These are phyloP conservation scores for Petunia axillaris DNA, from an alignment of 257 asterid genomes.

Conservation along the genomic window DNA sequence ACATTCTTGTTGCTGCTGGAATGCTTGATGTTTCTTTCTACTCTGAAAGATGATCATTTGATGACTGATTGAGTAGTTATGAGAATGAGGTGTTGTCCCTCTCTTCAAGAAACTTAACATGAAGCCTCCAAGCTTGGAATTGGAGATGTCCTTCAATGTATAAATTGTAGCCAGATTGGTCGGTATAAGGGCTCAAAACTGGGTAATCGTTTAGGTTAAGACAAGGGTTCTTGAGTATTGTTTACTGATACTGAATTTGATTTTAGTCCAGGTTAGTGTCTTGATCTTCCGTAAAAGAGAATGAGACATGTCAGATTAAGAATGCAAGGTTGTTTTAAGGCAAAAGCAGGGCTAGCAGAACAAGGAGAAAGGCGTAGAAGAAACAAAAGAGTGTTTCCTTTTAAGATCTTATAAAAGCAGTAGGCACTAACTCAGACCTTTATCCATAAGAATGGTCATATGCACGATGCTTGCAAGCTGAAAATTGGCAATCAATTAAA, in stretches of 20 bases:
- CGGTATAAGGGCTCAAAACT: slow-evolving; percentile 8
- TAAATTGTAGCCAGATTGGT: background rate
- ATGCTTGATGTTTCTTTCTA: slow-evolving; percentile 13
- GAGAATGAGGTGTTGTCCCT: slow-evolving; percentile 14
- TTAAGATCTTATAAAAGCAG: background rate
- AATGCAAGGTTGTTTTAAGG: background rate
- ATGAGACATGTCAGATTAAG: background rate
- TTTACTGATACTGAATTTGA: background rate
- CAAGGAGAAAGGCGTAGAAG: slow-evolving; percentile 15
- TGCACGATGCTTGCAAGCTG: background rate
- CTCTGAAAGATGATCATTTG: slow-evolving; percentile 1
- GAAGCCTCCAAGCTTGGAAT: background rate
- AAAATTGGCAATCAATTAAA: background rate
- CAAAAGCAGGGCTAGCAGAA: slow-evolving; percentile 11
- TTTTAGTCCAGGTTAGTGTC: slow-evolving; percentile 17
- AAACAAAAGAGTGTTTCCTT: background rate
- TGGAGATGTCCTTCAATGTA: background rate
- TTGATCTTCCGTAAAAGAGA: background rate
- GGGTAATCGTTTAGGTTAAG: slow-evolving; percentile 11
- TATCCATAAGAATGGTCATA: slow-evolving; percentile 14
- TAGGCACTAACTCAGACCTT: slow-evolving; percentile 3
- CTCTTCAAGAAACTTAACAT: background rate
- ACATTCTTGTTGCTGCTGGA: slow-evolving; percentile 8
- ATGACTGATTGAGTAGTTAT: slow-evolving; percentile 19
- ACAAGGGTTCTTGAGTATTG: background rate